Evolutionary conservation across 257 asterid species (phyloP), one percentile per base, ranked within the genome.

Genomic region (Capsicum pubescens): DNA sequence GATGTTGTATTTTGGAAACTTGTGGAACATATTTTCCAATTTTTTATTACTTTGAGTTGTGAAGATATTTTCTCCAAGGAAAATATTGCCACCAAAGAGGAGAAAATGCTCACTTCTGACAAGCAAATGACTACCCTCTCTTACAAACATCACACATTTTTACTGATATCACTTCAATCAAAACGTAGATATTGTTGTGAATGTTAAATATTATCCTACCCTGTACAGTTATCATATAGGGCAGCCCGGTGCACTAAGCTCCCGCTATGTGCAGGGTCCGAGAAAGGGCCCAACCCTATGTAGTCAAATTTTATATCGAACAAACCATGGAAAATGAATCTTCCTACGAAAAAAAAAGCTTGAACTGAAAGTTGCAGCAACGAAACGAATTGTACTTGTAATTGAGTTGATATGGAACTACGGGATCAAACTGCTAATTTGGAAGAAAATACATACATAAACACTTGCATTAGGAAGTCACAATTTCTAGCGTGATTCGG

Each of bases 401-500:
- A 72, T 72, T 71, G 19, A 72, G 80, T 19, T 19, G 60, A 19
- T 19, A 72, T 19, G 42, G 80, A 72, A 35, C 60, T 48, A 50
- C 16, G 12, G 19, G 13, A 14, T 72, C 80, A 72, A 72, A 11
- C 59, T 4, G 12, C 59, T n/a, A 46, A 42, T 70, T 8, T 39
- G 26, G 21, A 57, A 26, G 19, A 42, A 74, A 71, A 19, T 5
- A 46, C 17, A 6, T 21, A 72, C 57, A 72, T 26, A 68, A 82
- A 71, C 82, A 71, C 39, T 42, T n/a, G 80, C 55, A 78, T 6
- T 21, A 12, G 35, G 80, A 54, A 66, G 81, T 57, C 68, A 46
- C 48, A 46, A 17, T 70, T 42, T 70, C 35, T 70, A 70, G 15
- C 7, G 52, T 15, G 21, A 70, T 35, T 9, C 52, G 16, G 42